Percentiles rank a stretch among this genome's conserved stretches.
phyloP scores from a whole-genome alignment of 2,329 filamentous ascomycete species.

The Pestalotiopsis sp. region DNA sequence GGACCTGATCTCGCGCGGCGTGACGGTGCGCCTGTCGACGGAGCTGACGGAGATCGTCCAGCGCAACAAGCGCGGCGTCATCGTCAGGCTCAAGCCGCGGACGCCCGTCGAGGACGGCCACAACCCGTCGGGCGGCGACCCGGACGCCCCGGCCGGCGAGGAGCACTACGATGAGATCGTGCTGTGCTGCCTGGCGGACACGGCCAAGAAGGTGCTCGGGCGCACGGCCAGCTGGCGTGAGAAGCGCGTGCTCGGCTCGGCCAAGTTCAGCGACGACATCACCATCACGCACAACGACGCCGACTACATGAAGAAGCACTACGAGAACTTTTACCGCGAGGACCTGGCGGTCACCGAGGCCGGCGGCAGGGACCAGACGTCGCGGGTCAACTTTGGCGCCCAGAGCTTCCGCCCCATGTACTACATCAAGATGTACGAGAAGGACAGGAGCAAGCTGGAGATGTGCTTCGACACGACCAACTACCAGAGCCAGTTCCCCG shows the following conservation, averaged over 20 bases:
- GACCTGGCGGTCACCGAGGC: conserved; percentile 40
- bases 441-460: conserved; percentile 53
- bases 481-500: conserved; percentile 62
- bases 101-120: conserved; percentile 34
- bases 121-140: conserved; percentile 32
- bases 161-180: conserved; percentile 69
- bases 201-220: conserved; percentile 62
- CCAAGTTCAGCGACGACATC: conserved; percentile 71
- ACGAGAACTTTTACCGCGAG: conserved; percentile 62
- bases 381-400: conserved; percentile 42
- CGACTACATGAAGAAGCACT: conserved; percentile 68
- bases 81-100: conserved; percentile 44
- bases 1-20: conserved; percentile 49
- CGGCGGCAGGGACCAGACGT: conserved; percentile 39
- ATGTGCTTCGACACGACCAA: conserved; percentile 61
- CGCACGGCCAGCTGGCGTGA: conserved; percentile 63
- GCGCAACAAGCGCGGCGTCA: conserved; percentile 51
- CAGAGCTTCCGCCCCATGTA: conserved; percentile 55
- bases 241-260: conserved; percentile 69
- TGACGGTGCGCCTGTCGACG: conserved; percentile 55
- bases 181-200: conserved; percentile 67
- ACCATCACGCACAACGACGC: conserved; percentile 70
- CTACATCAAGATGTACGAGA: conserved; percentile 57
- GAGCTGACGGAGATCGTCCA: conserved; percentile 52
- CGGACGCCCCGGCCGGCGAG: conserved; percentile 42